Percentiles rank a stretch among this genome's conserved stretches.
Evolutionary conservation across 805 yeast species (phyloP).

Genomic region (Maudiozyma saulgeensis): DNA sequence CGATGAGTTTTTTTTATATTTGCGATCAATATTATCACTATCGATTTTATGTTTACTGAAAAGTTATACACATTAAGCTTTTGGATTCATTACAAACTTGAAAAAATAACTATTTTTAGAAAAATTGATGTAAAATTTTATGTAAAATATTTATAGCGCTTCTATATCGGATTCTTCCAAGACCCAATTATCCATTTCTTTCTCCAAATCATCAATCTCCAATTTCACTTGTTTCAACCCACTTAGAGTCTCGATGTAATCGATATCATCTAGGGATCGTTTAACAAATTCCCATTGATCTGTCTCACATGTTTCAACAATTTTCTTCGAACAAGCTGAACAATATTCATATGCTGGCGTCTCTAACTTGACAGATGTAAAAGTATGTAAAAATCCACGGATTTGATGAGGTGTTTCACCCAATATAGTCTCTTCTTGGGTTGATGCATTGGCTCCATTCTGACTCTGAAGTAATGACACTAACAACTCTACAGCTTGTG

Average conservation of each 20-base stretch:
- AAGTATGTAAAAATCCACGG: conserved; percentile 71
- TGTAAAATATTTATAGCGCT: neutral
- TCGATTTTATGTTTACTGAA: neutral
- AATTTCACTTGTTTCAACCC: conserved; percentile 70
- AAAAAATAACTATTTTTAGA: neutral
- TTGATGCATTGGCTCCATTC: conserved; percentile 26
- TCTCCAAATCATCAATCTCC: conserved; percentile 34
- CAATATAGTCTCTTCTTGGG: conserved; percentile 32
- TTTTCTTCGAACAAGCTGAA: conserved; percentile 70
- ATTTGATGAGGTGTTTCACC: conserved; percentile 85
- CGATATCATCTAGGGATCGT: conserved; percentile 54
- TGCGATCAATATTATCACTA: neutral
- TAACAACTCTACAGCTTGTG: conserved; percentile 76
- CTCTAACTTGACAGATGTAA: conserved; percentile 50
- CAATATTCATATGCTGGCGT: conserved; percentile 72
- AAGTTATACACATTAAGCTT: neutral
- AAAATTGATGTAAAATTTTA: neutral
- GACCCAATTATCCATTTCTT: conserved; percentile 22
- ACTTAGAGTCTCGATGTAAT: conserved; percentile 63
- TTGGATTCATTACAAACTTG: neutral
- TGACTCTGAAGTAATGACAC: conserved; percentile 68
- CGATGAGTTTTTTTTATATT: neutral
- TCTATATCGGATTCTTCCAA: conserved; percentile 13
- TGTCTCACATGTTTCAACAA: conserved; percentile 41
- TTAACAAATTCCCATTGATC: conserved; percentile 78